Evolutionary conservation across 257 asterid genomes (phyloP).

Genomic region (Forsythia viridissima): DNA sequence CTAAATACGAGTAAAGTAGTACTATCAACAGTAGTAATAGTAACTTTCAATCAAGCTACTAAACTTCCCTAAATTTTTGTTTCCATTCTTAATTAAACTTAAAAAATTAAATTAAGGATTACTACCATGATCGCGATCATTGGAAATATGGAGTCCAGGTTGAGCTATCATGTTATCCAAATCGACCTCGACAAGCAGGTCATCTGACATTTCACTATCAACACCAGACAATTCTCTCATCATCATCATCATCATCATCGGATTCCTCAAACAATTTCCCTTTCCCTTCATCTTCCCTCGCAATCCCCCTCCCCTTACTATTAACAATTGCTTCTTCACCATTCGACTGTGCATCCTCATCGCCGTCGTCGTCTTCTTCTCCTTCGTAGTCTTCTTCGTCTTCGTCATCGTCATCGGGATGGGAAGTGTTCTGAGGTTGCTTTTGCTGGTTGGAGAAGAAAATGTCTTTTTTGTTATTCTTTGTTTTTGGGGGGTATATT

Average conservation of each 20-base stretch:
- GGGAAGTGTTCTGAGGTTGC: background rate
- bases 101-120: constrained; percentile 15
- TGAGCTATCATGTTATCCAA: constrained; percentile 38
- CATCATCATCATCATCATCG: constrained; percentile 18
- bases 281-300: constrained; percentile 41
- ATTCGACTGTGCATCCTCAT: constrained; percentile 20
- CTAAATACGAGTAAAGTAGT: background rate
- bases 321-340: constrained; percentile 22
- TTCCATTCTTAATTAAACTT: background rate
- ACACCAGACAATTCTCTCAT: constrained; percentile 26
- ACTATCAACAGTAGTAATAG: background rate
- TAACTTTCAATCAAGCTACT: background rate
- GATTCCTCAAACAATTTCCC: constrained; percentile 43
- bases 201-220: constrained; percentile 38
- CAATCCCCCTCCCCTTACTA: constrained; percentile 42
- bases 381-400: constrained; percentile 7
- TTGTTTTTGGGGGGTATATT: too few relatives aligned
- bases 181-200: constrained; percentile 45
- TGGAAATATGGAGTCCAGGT: constrained; percentile 31
- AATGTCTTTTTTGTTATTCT: too few relatives aligned
- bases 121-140: background rate
- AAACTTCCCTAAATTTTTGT: background rate
- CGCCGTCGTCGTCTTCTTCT: constrained; percentile 10
- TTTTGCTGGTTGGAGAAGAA: too few relatives aligned
- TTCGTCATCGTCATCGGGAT: constrained; percentile 15